Conservation (phyloP, 768 basidiomycete genomes). For the Piloderma croceum region DNA sequence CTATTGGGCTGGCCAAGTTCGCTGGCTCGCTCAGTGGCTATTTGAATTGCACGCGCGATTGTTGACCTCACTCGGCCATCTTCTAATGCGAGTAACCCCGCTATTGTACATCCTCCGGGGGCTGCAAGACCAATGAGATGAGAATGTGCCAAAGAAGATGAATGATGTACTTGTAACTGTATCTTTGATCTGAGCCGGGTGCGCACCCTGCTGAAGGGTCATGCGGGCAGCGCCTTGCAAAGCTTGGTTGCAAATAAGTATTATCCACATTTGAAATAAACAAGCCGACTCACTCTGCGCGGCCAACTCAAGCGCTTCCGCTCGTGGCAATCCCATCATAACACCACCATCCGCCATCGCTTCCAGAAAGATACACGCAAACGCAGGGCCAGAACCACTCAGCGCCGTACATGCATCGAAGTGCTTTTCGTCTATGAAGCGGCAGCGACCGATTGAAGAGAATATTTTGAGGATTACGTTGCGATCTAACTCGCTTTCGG, state of each 20-base stretch:
- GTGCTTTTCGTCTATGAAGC: constrained; percentile 96
- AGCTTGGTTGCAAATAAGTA: constrained; percentile 49
- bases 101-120: constrained; percentile 97
- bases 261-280: constrained; percentile 3
- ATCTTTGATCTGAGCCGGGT: constrained; percentile 96
- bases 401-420: constrained; percentile 98
- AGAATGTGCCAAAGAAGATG: not conserved
- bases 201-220: constrained; percentile 81
- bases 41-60: constrained; percentile 90
- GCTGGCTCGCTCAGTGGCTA: constrained; percentile 85
- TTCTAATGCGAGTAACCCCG: constrained; percentile 91
- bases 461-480: constrained; percentile 87
- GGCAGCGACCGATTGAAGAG: constrained; percentile 92
- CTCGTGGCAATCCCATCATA: constrained; percentile 97
- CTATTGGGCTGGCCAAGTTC: constrained; percentile 71
- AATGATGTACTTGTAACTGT: constrained; percentile 82
- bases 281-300: constrained; percentile 70
- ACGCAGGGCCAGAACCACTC: constrained; percentile 94
- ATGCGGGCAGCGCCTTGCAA: constrained; percentile 95
- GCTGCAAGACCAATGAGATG: constrained; percentile 43
- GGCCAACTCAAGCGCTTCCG: constrained; percentile 91
- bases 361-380: constrained; percentile 93
- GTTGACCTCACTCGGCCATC: constrained; percentile 92
- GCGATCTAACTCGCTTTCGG: constrained; percentile 53
- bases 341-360: constrained; percentile 99